These are phyloP conservation scores for Metschnikowia anglica DNA, from an alignment of 805 yeast species.

Conservation along the genomic window DNA sequence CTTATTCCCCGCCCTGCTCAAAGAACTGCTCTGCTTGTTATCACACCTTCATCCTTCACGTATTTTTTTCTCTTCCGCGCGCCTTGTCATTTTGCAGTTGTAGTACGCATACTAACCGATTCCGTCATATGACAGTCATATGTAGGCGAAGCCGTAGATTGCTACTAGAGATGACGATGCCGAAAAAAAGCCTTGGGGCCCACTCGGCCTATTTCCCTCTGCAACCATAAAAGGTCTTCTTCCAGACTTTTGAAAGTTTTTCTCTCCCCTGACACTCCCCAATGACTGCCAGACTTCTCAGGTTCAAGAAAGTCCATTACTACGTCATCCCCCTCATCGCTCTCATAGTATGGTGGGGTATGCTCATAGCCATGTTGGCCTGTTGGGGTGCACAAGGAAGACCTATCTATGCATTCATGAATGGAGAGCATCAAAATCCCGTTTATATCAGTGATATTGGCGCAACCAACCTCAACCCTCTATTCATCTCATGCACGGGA, in stretches of 20 bases:
- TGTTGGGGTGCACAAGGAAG: constrained; percentile 82
- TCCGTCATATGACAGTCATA: neutral
- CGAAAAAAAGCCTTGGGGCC: neutral
- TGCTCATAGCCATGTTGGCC: constrained; percentile 75
- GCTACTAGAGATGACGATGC: neutral
- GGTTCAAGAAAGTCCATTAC: constrained; percentile 48
- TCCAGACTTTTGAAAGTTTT: neutral
- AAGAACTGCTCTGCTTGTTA: neutral
- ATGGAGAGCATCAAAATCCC: constrained; percentile 39
- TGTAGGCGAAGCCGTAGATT: constrained; percentile 5
- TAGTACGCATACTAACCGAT: neutral
- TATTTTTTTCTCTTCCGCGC: neutral
- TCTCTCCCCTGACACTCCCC: neutral
- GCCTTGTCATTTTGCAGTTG: neutral
- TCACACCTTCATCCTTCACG: too few species aligned
- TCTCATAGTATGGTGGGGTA: constrained; percentile 81
- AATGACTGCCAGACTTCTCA: constrained; percentile 16
- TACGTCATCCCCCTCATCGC: constrained; percentile 65
- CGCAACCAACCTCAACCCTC: constrained; percentile 81
- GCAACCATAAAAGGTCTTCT: too few species aligned
- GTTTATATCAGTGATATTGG: constrained; percentile 85
- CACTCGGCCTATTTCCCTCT: too few species aligned
- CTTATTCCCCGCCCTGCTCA: neutral
- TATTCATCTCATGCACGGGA: constrained; percentile 76
- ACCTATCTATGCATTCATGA: constrained; percentile 63